Base-by-base conservation (phyloP, 75 land plant species). In the Ceratopteris richardii region DNA sequence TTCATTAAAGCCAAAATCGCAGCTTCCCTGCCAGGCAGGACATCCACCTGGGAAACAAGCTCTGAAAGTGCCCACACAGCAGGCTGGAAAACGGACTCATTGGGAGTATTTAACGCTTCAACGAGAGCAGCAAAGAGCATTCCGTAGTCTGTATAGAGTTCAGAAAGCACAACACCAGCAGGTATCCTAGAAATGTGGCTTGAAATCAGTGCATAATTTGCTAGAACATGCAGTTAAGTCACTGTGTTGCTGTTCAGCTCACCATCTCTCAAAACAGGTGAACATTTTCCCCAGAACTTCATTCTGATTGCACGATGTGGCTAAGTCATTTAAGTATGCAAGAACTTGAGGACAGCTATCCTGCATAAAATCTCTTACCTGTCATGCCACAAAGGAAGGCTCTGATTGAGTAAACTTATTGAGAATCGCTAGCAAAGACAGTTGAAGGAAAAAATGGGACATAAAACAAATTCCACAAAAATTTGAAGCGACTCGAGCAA, bases 261-360 rank as follows among this genome's bases (percentile, higher is more conserved):
- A 66, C 68, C 68, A 66, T 57, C 69, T 28, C 27, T 67, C 69
- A 22, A 67, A 37, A 42, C 69, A 67, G 10, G 62, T 59, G 29
- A 58, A 29, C 20, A 46, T 54, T n/a, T 59, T 58, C 29, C 48
- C 62, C 29, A 67, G 31, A 67, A 67, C 29, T 24, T 54, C 66
- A 19, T 17, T 52, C 3, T 52, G 56, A 16, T 18, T 0, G 24
- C 43, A 40, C 7, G 66, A 54, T 5, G 44, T 14, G 27, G 53
- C 66, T 14, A 54, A 12, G 2, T 42, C 11, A 5, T 64, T 40
- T 14, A 64, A 39, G 43, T 31, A 67, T 13, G 20, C 7, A 12
- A 67, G 62, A 47, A 67, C 56, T 30, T 44, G 53, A 11, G 69
- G 41, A 31, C 44, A 46, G 28, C 62, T 58, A 11, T 39, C 56